Conservation (phyloP, 345 rosid species). For the Rhizophora mangle region DNA sequence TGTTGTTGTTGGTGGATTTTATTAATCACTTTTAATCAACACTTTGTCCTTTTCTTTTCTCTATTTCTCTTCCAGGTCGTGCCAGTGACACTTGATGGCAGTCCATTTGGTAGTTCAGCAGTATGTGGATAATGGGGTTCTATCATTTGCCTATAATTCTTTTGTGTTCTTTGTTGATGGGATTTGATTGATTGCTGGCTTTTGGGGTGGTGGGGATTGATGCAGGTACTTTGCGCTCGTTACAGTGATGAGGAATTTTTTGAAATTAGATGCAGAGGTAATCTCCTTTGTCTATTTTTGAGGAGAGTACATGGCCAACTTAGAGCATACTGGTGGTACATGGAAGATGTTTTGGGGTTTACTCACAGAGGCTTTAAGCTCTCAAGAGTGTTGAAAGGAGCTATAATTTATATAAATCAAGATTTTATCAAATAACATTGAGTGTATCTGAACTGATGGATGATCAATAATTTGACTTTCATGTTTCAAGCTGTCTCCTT, state of each 20-base stretch:
- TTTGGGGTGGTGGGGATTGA: slow-evolving; percentile 3
- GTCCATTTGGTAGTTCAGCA: slow-evolving; percentile 49
- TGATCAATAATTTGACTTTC: background rate
- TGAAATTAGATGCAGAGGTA: slow-evolving; percentile 72
- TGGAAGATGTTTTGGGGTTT: no score
- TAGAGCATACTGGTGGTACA: background rate
- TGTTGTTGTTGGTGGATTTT: background rate
- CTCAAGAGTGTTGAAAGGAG: background rate
- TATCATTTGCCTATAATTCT: background rate
- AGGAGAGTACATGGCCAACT: background rate
- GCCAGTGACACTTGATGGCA: slow-evolving; percentile 69
- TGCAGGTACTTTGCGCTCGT: slow-evolving; percentile 81
- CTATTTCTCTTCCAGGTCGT: slow-evolving; percentile 42
- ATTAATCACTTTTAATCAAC: background rate
- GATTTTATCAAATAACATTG: background rate
- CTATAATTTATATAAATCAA: no score
- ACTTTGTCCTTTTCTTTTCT: background rate
- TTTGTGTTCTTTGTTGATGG: background rate
- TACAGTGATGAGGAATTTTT: slow-evolving; percentile 80
- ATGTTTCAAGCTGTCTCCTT: background rate
- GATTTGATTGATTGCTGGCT: background rate
- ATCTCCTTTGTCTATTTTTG: background rate
- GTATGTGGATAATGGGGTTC: slow-evolving; percentile 41
- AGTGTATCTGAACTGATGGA: background rate
- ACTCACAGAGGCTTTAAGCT: background rate